These are phyloP conservation scores for Tulasnella sp. DNA, from an alignment of 768 basidiomycete genomes.

Conservation along the genomic window DNA sequence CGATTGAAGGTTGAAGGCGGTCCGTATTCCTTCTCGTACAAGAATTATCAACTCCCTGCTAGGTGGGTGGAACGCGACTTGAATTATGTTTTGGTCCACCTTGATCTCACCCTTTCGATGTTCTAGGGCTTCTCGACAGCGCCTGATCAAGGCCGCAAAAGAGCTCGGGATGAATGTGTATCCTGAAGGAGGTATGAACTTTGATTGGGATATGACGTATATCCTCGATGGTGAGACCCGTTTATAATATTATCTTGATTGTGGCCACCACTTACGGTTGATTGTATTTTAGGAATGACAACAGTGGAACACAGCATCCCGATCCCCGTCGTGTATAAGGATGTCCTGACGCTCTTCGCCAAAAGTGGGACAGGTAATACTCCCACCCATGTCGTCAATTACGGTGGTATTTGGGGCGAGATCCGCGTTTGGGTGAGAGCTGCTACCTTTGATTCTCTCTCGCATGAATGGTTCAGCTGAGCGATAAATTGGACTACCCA, in stretches of 20 bases:
- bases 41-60: conserved; percentile 64
- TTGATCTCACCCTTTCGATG: not conserved
- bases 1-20: conserved; percentile 68
- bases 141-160: conserved; percentile 10
- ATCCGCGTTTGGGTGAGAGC: conserved; percentile 58
- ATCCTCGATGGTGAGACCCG: conserved; percentile 54
- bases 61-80: conserved; percentile 34
- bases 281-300: conserved; percentile 49
- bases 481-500: not conserved
- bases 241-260: not conserved
- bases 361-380: conserved; percentile 61
- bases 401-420: conserved; percentile 62
- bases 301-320: conserved; percentile 65
- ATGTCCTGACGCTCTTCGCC: conserved; percentile 51
- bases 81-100: not conserved
- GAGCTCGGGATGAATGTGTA: conserved; percentile 6
- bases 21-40: conserved; percentile 59
- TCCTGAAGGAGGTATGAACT: conserved; percentile 52
- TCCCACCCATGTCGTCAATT: conserved; percentile 68
- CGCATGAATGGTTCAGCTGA: too few relatives aligned
- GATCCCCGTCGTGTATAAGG: conserved; percentile 53
- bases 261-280: not conserved
- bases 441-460: not conserved
- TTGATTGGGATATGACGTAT: conserved; percentile 69
- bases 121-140: conserved; percentile 7